phyloP scores from a whole-genome alignment of 1,284 basidiomycete genomes.

The Vanrija humicola region DNA sequence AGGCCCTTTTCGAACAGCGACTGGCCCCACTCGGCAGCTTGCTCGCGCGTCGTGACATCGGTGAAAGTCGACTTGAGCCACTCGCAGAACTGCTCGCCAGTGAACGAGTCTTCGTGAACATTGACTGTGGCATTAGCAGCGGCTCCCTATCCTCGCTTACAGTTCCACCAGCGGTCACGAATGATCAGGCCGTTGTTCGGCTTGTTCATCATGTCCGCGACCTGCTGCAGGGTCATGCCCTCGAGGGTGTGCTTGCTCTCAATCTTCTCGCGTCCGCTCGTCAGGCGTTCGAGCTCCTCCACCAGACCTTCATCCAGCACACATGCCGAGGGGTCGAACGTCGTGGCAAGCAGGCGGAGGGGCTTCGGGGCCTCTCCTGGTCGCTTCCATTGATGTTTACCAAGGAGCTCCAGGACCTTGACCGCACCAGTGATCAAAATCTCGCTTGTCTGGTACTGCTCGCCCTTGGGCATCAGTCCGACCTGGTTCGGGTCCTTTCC shows the following conservation, averaged over 20 bases:
- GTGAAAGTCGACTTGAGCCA: constrained; percentile 83
- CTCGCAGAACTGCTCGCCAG: constrained; percentile 75
- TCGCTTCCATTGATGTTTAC: constrained; percentile 69
- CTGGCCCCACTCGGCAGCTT: constrained; percentile 72
- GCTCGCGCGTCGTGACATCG: constrained; percentile 72
- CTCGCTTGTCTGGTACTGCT: constrained; percentile 78
- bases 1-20: constrained; percentile 71
- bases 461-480: constrained; percentile 56
- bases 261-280: constrained; percentile 34
- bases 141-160: constrained; percentile 17
- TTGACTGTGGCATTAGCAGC: constrained; percentile 6
- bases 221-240: constrained; percentile 37
- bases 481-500: constrained; percentile 58
- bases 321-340: constrained; percentile 71
- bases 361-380: constrained; percentile 57
- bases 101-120: constrained; percentile 63
- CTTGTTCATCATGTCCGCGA: constrained; percentile 44
- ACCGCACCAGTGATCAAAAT: constrained; percentile 83
- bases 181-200: constrained; percentile 44
- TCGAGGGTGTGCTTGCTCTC: constrained; percentile 31
- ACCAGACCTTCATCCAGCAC: constrained; percentile 72
- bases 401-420: constrained; percentile 83
- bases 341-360: constrained; percentile 71
- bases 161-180: constrained; percentile 44
- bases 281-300: constrained; percentile 69